Percentiles rank a stretch among this genome's conserved stretches.
Evolutionary conservation across 208 protist species (phyloP).

Genomic region (Leishmania aethiopica): DNA sequence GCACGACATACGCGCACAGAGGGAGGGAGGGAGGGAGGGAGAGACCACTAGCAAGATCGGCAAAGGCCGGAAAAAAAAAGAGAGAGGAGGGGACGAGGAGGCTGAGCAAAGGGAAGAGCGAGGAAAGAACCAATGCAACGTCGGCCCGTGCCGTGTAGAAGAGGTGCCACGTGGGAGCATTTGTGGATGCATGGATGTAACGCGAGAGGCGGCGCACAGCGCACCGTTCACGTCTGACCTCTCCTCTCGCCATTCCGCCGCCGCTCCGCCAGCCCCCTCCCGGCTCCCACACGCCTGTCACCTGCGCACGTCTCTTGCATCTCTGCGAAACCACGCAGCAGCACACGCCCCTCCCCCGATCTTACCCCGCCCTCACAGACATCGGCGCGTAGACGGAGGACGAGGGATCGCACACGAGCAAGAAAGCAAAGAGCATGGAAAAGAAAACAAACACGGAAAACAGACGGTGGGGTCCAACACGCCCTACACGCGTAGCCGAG

Average conservation of each 20-base stretch:
- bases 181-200: background rate
- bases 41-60: background rate
- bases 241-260: background rate
- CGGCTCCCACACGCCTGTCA: background rate
- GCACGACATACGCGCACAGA: no score
- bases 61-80: no score
- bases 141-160: background rate
- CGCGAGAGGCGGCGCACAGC: background rate
- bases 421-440: background rate
- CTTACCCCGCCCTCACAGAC: background rate
- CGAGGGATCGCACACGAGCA: no score
- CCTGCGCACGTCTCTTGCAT: background rate
- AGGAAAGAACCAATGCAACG: background rate
- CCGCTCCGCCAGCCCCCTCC: background rate
- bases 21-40: background rate
- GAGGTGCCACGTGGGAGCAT: background rate
- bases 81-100: background rate
- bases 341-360: background rate
- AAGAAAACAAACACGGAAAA: background rate
- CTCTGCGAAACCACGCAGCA: background rate
- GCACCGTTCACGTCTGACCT: background rate
- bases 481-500: background rate
- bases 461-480: background rate
- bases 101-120: background rate
- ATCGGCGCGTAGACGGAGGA: no score